Percentiles rank a stretch among this genome's conserved stretches.
These are phyloP conservation scores for Eucalyptus curtisii DNA, from an alignment of 345 rosid genomes.

Conservation along the genomic window DNA sequence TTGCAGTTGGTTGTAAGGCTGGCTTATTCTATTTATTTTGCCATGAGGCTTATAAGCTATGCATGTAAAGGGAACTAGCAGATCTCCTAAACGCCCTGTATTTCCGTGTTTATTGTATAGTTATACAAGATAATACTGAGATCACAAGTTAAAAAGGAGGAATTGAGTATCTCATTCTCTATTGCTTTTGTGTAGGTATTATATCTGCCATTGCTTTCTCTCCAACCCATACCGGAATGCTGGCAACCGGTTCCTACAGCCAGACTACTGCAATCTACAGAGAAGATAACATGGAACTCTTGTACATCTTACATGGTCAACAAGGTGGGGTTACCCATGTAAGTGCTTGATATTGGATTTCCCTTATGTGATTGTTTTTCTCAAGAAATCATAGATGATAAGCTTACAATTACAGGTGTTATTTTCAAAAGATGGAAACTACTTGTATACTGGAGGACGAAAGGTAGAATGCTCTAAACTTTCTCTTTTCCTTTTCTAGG, in stretches of 20 bases:
- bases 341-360: conserved; percentile 14
- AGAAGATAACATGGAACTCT: conserved; percentile 95
- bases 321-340: conserved; percentile 96
- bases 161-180: background rate
- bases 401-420: conserved; percentile 49
- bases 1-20: background rate
- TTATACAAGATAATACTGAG: background rate
- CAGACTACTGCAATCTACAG: conserved; percentile 78
- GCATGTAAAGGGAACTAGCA: background rate
- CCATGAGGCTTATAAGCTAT: background rate
- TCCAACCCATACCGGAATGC: conserved; percentile 69
- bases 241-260: conserved; percentile 89
- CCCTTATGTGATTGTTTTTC: background rate
- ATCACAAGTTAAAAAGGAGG: background rate
- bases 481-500: background rate
- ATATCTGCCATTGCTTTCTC: conserved; percentile 79
- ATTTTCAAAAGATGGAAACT: conserved; percentile 93
- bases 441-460: conserved; percentile 85
- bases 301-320: conserved; percentile 89
- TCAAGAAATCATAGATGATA: background rate
- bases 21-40: background rate
- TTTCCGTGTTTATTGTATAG: background rate
- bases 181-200: conserved; percentile 41
- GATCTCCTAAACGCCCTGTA: background rate
- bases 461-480: conserved; percentile 41